These are phyloP conservation scores for Perkinsus chesapeaki DNA, from an alignment of 169 alveolate species.

Conservation along the genomic window DNA sequence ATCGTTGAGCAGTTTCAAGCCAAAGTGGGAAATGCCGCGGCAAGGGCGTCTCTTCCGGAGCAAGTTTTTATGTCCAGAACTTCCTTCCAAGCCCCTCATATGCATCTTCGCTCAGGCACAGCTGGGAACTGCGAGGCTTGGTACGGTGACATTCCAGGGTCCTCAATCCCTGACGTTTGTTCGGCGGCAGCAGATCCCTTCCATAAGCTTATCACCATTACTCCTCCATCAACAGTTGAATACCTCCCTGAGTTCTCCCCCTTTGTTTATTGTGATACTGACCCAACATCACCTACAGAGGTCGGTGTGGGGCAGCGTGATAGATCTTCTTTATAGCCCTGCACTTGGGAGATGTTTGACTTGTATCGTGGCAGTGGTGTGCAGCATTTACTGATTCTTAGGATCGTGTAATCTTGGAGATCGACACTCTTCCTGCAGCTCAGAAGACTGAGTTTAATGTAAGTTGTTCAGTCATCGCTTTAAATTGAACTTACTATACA, in stretches of 20 bases:
- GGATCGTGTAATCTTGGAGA: neutral
- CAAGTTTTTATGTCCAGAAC: no score
- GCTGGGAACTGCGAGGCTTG: neutral
- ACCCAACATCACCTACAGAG: neutral
- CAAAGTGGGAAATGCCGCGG: no score
- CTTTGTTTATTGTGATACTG: neutral
- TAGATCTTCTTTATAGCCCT: no score
- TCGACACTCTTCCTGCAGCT: neutral
- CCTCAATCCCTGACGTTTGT: neutral
- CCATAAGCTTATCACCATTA: neutral
- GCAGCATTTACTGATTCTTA: neutral
- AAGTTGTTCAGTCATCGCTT: neutral
- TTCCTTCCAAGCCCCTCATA: no score
- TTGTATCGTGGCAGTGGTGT: neutral
- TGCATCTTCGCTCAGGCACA: no score
- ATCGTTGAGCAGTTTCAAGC: no score
- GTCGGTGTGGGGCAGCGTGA: neutral
- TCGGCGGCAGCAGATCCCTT: neutral
- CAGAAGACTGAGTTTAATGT: neutral
- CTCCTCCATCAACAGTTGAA: neutral
- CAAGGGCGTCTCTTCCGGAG: no score
- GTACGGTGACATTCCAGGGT: neutral
- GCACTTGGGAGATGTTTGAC: no score
- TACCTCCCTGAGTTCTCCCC: neutral
- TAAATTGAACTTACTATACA: no score